These are phyloP conservation scores for Cadophora sp. DNA, from an alignment of 2,329 filamentous ascomycete genomes.

Conservation along the genomic window DNA sequence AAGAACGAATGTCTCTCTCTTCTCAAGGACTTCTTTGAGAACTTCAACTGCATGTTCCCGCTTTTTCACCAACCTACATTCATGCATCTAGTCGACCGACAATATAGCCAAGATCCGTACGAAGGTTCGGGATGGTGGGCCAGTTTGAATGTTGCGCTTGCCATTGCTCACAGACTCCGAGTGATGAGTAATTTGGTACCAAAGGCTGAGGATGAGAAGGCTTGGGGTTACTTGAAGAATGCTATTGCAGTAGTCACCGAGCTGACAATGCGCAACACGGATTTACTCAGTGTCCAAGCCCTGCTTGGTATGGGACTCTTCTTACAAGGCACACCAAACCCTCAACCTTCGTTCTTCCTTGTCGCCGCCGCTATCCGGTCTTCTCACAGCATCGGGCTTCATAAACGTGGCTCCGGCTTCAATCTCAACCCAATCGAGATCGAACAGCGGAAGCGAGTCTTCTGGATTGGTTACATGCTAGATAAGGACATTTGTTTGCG, in stretches of 20 bases:
- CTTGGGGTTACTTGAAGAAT: slow-evolving; percentile 96
- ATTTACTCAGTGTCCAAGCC: slow-evolving; percentile 92
- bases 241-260: slow-evolving; percentile 93
- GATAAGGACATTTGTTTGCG: slow-evolving; percentile 78
- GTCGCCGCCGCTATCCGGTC: slow-evolving; percentile 89
- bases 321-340: slow-evolving; percentile 94
- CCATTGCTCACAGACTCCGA: slow-evolving; percentile 89
- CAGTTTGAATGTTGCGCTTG: slow-evolving; percentile 89
- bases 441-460: slow-evolving; percentile 83
- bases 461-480: slow-evolving; percentile 78
- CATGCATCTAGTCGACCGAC: slow-evolving; percentile 94
- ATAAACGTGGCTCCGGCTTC: slow-evolving; percentile 92
- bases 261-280: slow-evolving; percentile 93
- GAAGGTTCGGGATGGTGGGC: slow-evolving; percentile 99
- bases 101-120: slow-evolving; percentile 92
- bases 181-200: slow-evolving; percentile 95
- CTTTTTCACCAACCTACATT: slow-evolving; percentile 98
- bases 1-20: slow-evolving; percentile 89
- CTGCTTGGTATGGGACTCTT: slow-evolving; percentile 93
- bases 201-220: slow-evolving; percentile 90
- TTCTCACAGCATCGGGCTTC: slow-evolving; percentile 92
- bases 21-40: slow-evolving; percentile 93
- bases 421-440: slow-evolving; percentile 93
- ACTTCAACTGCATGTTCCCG: slow-evolving; percentile 99
- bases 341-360: slow-evolving; percentile 90